Percentiles rank a stretch among this genome's conserved stretches.
Evolutionary conservation across 305 asterid genomes (phyloP).

Genomic region (Fraxinus albicans): DNA sequence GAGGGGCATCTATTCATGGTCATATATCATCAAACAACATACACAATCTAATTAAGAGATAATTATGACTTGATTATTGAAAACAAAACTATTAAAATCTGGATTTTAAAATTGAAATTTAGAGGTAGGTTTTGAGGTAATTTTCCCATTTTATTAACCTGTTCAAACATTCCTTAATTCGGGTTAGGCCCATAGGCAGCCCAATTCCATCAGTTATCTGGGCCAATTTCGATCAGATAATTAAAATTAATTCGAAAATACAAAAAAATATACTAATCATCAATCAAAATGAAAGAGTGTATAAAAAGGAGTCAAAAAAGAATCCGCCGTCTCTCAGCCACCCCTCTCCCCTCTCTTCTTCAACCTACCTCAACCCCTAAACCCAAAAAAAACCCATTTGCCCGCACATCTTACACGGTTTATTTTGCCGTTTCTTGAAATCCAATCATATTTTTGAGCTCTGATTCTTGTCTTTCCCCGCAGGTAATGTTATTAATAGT

Average conservation of each 20-base stretch:
- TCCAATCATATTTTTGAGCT: conserved; percentile 17
- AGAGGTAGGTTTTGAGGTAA: no score
- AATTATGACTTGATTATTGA: no score
- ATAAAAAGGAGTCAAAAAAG: not conserved
- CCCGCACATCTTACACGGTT: not conserved
- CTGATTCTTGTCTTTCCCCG: conserved; percentile 15
- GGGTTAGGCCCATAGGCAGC: not conserved
- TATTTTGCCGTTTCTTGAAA: not conserved
- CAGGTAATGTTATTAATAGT: conserved; percentile 20
- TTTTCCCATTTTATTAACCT: no score
- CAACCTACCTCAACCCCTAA: conserved; percentile 41
- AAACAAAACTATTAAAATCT: no score
- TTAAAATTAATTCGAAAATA: not conserved
- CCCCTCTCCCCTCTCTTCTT: conserved; percentile 10
- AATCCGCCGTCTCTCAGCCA: conserved; percentile 32
- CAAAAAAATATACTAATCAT: not conserved
- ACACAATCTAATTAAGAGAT: no score
- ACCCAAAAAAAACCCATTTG: conserved; percentile 14
- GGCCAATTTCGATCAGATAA: not conserved
- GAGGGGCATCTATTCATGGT: no score
- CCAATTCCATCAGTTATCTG: not conserved
- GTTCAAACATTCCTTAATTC: not conserved
- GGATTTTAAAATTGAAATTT: no score
- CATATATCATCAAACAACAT: no score
- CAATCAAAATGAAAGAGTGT: not conserved